Base-by-base conservation (phyloP, 2,329 filamentous ascomycete genomes). In the Verruconis gallopava region DNA sequence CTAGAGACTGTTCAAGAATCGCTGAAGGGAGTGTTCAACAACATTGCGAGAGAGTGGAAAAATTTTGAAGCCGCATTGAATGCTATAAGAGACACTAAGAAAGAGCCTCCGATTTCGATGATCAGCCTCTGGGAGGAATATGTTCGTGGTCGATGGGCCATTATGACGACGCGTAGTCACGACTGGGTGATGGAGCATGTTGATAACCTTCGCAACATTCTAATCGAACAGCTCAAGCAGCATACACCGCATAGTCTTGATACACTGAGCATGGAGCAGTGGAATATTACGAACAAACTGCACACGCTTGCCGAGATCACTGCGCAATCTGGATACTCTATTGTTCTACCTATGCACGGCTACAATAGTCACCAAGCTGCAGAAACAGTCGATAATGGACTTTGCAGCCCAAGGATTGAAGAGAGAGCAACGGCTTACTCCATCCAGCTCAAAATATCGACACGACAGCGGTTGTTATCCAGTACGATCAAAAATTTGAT, bases 171-270 rank as follows among this genome's bases (percentile, higher is more conserved):
- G 17, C n/a, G 35, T 4, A 21, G 19, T n/a, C 35, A 37, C 15
- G 35, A n/a, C n/a, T 37, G 35, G 35, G 17, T 37, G 4, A 37
- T 37, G n/a, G 35, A 21, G 6, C 35, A 17, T n/a, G 35, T 37
- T 20, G 14, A 20, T 13, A 21, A 37, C n/a, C 18, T 37, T 13
- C 35, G 35, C 14, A n/a, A 17, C 4, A 18, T 21, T 5, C 20
- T 37, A 3, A 21, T 37, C 19, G 35, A 37, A 37, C 11, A 17
- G 12, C 20, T 37, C 11, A 17, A n/a, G 6, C 13, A 12, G 4
- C 18, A 37, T n/a, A 21, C 20, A n/a, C 35, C 35, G 4, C 19
- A 20, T 9, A 21, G 15, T n/a, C 22, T 37, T n/a, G 35, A 37
- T 13, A 5, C 20, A 13, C 22, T 21, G 20, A 21, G 22, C 18